Evolutionary conservation across 2,329 filamentous ascomycete species (phyloP).

Genomic region (Dactylellina drechsleri): DNA sequence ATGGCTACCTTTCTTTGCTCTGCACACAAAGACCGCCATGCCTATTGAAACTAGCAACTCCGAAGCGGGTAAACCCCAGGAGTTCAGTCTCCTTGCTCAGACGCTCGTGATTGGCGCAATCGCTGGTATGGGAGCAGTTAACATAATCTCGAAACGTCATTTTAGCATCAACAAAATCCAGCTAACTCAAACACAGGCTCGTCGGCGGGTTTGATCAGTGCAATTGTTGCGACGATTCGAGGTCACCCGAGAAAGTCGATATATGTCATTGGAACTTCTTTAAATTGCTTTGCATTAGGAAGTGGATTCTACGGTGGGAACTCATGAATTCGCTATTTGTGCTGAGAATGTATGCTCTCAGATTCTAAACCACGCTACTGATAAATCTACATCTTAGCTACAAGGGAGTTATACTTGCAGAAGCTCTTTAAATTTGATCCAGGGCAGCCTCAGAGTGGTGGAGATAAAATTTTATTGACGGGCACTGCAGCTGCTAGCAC

Average conservation of each 20-base stretch:
- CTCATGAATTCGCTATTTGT: too few relatives aligned
- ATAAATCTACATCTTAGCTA: conserved; percentile 7
- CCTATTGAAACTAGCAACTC: too few relatives aligned
- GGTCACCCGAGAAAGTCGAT: conserved; percentile 37
- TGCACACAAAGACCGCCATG: too few relatives aligned
- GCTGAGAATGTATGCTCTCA: too few relatives aligned
- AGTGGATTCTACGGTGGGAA: conserved; percentile 40
- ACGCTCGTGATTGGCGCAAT: conserved; percentile 11
- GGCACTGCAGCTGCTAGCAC: conserved; percentile 36
- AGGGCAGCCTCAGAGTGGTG: not conserved
- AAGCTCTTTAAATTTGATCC: conserved; percentile 18
- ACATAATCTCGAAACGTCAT: not conserved
- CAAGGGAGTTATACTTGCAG: conserved; percentile 31
- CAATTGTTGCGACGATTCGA: conserved; percentile 36
- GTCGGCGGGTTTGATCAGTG: conserved; percentile 30
- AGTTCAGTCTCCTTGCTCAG: not conserved
- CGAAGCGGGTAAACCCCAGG: too few relatives aligned
- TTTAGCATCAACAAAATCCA: not conserved
- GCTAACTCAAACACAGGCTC: conserved; percentile 10
- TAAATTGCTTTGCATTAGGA: conserved; percentile 42
- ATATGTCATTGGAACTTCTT: conserved; percentile 34
- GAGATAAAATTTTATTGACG: conserved; percentile 20
- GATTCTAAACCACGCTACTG: too few relatives aligned
- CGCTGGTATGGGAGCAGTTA: conserved; percentile 4
- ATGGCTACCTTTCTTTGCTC: too few relatives aligned